Percentiles rank a stretch among this genome's conserved stretches.
phyloP scores from a whole-genome alignment of 192 early-diverging fungal species.

The Coemansia sp. region DNA sequence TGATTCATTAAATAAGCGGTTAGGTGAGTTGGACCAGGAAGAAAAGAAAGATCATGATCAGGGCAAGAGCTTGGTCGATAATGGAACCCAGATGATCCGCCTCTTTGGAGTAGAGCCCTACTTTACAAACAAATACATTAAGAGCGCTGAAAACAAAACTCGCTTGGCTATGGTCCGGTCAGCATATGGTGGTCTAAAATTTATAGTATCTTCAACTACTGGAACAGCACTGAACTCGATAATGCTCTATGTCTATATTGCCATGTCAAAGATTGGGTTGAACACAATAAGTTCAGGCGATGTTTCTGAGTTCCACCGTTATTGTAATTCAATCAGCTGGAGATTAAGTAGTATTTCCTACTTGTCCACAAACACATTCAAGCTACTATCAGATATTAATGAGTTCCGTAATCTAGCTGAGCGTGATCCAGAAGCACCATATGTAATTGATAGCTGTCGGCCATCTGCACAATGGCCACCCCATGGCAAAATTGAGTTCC shows the following conservation, averaged over 20 bases:
- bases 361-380: neutral
- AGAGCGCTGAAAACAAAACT: conserved; percentile 60
- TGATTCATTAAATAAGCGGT: neutral
- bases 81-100: conserved; percentile 57
- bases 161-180: neutral
- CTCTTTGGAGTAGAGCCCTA: conserved; percentile 55
- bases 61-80: neutral
- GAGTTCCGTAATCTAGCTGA: neutral
- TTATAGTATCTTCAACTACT: neutral
- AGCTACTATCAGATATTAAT: neutral
- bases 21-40: neutral
- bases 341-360: neutral
- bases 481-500: conserved; percentile 28
- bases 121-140: conserved; percentile 56
- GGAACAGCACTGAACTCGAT: neutral
- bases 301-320: neutral
- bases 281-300: neutral
- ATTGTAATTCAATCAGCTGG: too few relatives aligned
- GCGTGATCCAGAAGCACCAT: conserved; percentile 15
- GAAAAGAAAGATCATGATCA: neutral
- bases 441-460: neutral
- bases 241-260: neutral
- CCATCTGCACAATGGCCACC: conserved; percentile 25
- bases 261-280: neutral
- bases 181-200: neutral